A percentile compares a stretch with the other conserved stretches of the same genome.
Evolutionary conservation across 257 asterid genomes (phyloP).

Genomic region (Prunella vulgaris): DNA sequence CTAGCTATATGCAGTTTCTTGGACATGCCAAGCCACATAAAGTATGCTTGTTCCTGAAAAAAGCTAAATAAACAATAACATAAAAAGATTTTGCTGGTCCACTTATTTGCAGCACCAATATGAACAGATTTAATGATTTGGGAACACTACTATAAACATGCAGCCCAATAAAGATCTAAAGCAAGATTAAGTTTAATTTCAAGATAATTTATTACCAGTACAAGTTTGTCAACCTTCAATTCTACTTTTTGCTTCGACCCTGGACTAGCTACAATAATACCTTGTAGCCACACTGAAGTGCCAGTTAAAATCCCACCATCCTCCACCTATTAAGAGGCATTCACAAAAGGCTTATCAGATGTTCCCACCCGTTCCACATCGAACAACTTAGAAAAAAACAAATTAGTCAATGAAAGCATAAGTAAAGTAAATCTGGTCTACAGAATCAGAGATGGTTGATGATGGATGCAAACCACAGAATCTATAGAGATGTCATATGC

Average conservation of each 20-base stretch:
- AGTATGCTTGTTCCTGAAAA: neutral
- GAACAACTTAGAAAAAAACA: slow-evolving; percentile 12
- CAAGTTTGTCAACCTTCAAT: slow-evolving; percentile 80
- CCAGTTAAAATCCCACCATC: slow-evolving; percentile 73
- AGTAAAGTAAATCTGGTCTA: slow-evolving; percentile 13
- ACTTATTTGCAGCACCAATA: slow-evolving; percentile 15
- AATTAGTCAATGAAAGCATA: neutral
- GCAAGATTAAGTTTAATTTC: neutral
- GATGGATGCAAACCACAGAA: slow-evolving; percentile 7
- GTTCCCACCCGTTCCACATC: slow-evolving; percentile 12
- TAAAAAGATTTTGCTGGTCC: neutral
- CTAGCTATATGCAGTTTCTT: slow-evolving; percentile 16
- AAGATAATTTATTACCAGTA: slow-evolving; percentile 48
- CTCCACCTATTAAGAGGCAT: slow-evolving; percentile 56
- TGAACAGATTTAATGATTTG: neutral
- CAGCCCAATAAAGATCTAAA: neutral
- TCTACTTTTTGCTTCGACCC: slow-evolving; percentile 94
- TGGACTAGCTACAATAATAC: slow-evolving; percentile 76
- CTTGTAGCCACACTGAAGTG: slow-evolving; percentile 80
- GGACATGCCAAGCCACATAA: slow-evolving; percentile 3
- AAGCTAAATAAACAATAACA: slow-evolving; percentile 7
- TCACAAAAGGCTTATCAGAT: slow-evolving; percentile 14
- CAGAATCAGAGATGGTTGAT: neutral
- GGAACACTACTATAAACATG: slow-evolving; percentile 1
- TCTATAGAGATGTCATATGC: neutral